Evolutionary conservation across 2,329 filamentous ascomycete genomes (phyloP).

Genomic region (Alternaria postmessia): DNA sequence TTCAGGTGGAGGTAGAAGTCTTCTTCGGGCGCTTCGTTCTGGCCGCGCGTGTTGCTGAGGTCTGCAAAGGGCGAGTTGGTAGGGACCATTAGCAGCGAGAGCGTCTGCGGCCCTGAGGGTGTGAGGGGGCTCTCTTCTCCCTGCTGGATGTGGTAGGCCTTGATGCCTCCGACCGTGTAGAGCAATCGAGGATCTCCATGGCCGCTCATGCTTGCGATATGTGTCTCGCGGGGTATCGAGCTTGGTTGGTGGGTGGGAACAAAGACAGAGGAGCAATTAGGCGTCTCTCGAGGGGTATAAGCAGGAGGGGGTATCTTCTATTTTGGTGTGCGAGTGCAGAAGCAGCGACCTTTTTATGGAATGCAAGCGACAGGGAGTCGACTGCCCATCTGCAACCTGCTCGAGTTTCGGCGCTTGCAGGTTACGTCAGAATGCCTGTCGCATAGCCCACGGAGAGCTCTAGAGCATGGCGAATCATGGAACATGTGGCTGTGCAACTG

Average conservation of each 20-base stretch:
- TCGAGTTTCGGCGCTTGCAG: slow-evolving; percentile 25
- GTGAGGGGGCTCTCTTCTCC: slow-evolving; percentile 85
- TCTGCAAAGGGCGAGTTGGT: slow-evolving; percentile 76
- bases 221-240: slow-evolving; percentile 21
- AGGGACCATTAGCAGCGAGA: slow-evolving; percentile 95
- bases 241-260: not conserved
- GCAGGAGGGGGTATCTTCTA: slow-evolving; percentile 25
- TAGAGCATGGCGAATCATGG: slow-evolving; percentile 3
- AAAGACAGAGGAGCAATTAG: not conserved
- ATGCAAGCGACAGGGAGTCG: slow-evolving; percentile 15
- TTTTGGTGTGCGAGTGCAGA: slow-evolving; percentile 15
- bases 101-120: slow-evolving; percentile 83
- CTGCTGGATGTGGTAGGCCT: slow-evolving; percentile 89
- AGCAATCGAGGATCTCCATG: slow-evolving; percentile 65
- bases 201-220: slow-evolving; percentile 52
- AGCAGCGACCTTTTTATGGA: slow-evolving; percentile 21
- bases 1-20: slow-evolving; percentile 98
- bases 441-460: slow-evolving; percentile 4
- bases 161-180: slow-evolving; percentile 78
- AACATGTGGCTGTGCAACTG: slow-evolving; percentile 10
- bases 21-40: slow-evolving; percentile 65
- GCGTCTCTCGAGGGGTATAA: not conserved
- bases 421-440: slow-evolving; percentile 18
- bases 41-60: slow-evolving; percentile 64
- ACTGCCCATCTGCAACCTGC: slow-evolving; percentile 19